phyloP scores from a whole-genome alignment of 2,329 filamentous ascomycete species.

The Aotearoamyces nothofagi region DNA sequence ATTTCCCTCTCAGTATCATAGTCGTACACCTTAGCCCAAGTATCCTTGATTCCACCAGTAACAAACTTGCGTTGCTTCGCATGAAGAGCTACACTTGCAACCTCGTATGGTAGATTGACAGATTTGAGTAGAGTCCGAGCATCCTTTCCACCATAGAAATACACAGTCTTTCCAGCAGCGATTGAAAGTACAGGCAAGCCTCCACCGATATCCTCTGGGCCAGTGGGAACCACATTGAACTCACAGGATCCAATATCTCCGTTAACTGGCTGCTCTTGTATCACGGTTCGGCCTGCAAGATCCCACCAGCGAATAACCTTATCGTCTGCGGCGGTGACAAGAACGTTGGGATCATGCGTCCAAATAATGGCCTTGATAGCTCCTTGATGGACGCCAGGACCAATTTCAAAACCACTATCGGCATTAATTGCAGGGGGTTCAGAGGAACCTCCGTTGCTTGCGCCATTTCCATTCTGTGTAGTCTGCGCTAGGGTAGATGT shows the following conservation, averaged over 20 bases:
- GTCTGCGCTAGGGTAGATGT: constrained; percentile 20
- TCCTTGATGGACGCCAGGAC: constrained; percentile 64
- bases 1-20: constrained; percentile 74
- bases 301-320: constrained; percentile 94
- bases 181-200: constrained; percentile 68
- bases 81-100: constrained; percentile 83
- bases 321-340: constrained; percentile 83
- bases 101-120: constrained; percentile 65
- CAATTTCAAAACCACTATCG: constrained; percentile 70
- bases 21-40: constrained; percentile 91
- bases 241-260: constrained; percentile 87
- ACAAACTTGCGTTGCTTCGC: constrained; percentile 69
- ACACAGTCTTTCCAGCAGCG: constrained; percentile 84
- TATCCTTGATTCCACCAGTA: constrained; percentile 81
- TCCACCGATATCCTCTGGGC: constrained; percentile 45
- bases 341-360: constrained; percentile 73
- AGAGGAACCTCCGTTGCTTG: constrained; percentile 19
- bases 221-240: constrained; percentile 55
- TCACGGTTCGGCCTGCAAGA: constrained; percentile 57
- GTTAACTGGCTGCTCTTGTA: constrained; percentile 66
- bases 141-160: constrained; percentile 70
- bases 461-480: too few relatives aligned
- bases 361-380: constrained; percentile 96
- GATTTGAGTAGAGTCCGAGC: constrained; percentile 65
- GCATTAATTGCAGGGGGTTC: constrained; percentile 33